Percentiles rank a stretch among this genome's conserved stretches.
Conservation (phyloP, 192 early-diverging fungal species). For the Linnemannia elongata region DNA sequence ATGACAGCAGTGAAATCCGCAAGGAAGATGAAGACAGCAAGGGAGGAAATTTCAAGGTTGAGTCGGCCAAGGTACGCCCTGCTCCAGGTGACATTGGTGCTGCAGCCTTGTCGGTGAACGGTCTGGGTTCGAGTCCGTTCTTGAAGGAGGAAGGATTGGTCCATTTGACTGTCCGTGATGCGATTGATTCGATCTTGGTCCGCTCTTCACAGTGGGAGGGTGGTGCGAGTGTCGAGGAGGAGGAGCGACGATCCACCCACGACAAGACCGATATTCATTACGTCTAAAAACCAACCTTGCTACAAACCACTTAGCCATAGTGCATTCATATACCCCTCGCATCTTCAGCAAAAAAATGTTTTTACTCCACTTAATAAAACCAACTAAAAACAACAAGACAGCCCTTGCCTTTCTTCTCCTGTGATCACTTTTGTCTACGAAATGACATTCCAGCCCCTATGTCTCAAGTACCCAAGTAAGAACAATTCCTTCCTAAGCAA, state of each 20-base stretch:
- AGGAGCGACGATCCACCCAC: conserved; percentile 1
- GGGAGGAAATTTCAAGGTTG: not conserved
- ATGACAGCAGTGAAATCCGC: not conserved
- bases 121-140: conserved; percentile 32
- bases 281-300: not conserved
- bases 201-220: conserved; percentile 14
- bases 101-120: conserved; percentile 29
- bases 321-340: not conserved
- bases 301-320: not conserved
- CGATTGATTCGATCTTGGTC: conserved; percentile 37
- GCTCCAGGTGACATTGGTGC: conserved; percentile 34
- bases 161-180: conserved; percentile 55
- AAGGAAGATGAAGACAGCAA: not conserved
- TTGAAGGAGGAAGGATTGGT: conserved; percentile 53
- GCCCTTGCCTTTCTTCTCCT: too few relatives aligned
- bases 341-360: too few relatives aligned
- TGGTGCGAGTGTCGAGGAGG: not conserved
- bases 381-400: too few relatives aligned
- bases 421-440: too few relatives aligned
- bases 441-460: too few relatives aligned
- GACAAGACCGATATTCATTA: conserved; percentile 19
- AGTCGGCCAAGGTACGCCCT: conserved; percentile 6
- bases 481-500: too few relatives aligned
- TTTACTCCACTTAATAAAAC: not conserved
- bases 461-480: too few relatives aligned